Evolutionary conservation across 2,329 filamentous ascomycete genomes (phyloP).

Genomic region (Chaetomium sp.): DNA sequence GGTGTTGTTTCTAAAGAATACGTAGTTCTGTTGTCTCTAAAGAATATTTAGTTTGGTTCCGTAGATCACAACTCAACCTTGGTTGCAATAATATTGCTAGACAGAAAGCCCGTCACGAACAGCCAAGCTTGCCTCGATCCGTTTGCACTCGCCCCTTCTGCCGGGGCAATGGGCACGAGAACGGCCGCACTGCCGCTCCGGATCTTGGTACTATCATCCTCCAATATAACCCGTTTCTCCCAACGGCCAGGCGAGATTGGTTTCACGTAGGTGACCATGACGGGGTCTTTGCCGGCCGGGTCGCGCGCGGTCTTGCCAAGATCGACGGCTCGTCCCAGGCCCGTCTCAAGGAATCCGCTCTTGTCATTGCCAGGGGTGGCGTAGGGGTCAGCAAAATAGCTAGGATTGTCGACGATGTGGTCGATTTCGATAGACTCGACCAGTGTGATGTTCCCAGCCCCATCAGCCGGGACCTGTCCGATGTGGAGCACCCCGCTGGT

Average conservation of each 20-base stretch:
- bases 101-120: constrained; percentile 59
- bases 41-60: not conserved
- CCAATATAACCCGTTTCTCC: constrained; percentile 54
- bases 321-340: constrained; percentile 47
- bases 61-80: constrained; percentile 50
- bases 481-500: constrained; percentile 52
- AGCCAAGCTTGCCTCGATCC: constrained; percentile 56
- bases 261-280: constrained; percentile 50
- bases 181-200: constrained; percentile 55
- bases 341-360: constrained; percentile 57
- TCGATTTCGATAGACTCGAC: constrained; percentile 48
- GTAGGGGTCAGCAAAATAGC: constrained; percentile 59
- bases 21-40: too few species aligned
- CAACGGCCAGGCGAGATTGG: constrained; percentile 32
- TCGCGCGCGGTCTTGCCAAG: constrained; percentile 40
- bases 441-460: constrained; percentile 43
- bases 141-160: constrained; percentile 18
- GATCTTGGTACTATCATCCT: constrained; percentile 57
- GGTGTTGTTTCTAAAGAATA: not conserved
- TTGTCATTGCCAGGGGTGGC: constrained; percentile 45
- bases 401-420: constrained; percentile 58
- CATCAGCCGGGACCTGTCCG: constrained; percentile 35
- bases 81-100: constrained; percentile 52
- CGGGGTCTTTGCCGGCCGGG: constrained; percentile 44
- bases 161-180: constrained; percentile 55